Conservation (phyloP, 495 filamentous ascomycete genomes). For the Durotheca rogersii region DNA sequence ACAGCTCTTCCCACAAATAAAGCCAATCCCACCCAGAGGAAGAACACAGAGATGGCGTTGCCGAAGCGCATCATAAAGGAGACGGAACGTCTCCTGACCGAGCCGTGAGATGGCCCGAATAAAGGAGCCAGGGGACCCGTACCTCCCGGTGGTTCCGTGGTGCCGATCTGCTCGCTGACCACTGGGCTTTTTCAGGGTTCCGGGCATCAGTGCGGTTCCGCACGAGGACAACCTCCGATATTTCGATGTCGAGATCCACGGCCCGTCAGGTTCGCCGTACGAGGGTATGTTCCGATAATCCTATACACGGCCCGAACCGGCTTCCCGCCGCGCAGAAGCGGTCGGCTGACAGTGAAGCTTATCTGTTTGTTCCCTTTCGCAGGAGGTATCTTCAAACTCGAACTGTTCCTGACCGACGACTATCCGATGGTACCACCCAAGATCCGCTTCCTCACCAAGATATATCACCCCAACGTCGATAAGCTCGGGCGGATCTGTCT, state of each 20-base stretch:
- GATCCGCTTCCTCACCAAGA: constrained; percentile 97
- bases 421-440: constrained; percentile 99
- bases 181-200: constrained; percentile 61
- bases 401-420: constrained; percentile 98
- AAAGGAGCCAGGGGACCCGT: constrained; percentile 5
- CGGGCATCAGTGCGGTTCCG: constrained; percentile 94
- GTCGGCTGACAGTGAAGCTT: too few relatives aligned
- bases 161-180: constrained; percentile 12
- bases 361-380: too few relatives aligned
- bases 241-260: constrained; percentile 95
- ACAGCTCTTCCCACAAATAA: too few relatives aligned
- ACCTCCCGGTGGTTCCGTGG: too few relatives aligned
- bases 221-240: constrained; percentile 98
- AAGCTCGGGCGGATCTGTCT: constrained; percentile 95
- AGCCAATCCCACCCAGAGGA: not conserved
- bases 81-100: constrained; percentile 93
- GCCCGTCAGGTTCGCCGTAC: constrained; percentile 91
- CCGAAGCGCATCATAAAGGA: constrained; percentile 98
- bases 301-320: not conserved
- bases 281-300: constrained; percentile 59
- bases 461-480: constrained; percentile 99
- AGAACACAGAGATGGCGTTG: constrained; percentile 60
- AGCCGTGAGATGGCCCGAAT: constrained; percentile 87
- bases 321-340: too few relatives aligned
- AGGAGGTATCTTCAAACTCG: constrained; percentile 96